These are phyloP conservation scores for Podila epigama DNA, from an alignment of 192 early-diverging fungal species.

Conservation along the genomic window DNA sequence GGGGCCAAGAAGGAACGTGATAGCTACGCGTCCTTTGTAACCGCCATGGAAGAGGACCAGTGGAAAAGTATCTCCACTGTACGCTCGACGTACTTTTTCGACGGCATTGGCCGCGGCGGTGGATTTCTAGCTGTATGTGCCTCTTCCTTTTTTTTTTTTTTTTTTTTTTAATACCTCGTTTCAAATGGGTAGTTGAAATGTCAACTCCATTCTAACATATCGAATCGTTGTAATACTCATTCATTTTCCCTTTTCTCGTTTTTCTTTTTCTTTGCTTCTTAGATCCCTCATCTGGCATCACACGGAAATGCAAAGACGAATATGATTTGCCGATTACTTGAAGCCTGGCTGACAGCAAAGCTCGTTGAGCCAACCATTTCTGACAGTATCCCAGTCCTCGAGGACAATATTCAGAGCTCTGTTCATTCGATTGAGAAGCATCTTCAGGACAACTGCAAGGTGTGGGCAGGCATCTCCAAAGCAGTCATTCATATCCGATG, in stretches of 20 bases:
- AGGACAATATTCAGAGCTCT: slow-evolving; percentile 31
- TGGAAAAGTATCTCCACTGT: slow-evolving; percentile 49
- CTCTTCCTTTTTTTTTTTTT: not conserved
- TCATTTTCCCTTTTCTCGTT: not conserved
- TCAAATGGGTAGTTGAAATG: not conserved
- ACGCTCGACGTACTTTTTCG: slow-evolving; percentile 47
- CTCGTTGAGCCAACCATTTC: slow-evolving; percentile 29
- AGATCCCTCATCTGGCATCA: slow-evolving; percentile 31
- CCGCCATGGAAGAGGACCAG: slow-evolving; percentile 31
- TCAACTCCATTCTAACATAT: not conserved
- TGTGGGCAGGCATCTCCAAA: slow-evolving; percentile 21
- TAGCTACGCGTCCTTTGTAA: slow-evolving; percentile 38
- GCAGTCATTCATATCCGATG: slow-evolving; percentile 29
- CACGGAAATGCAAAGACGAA: slow-evolving; percentile 34
- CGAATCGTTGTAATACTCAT: not conserved
- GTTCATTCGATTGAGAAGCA: slow-evolving; percentile 22
- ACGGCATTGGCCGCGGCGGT: slow-evolving; percentile 47
- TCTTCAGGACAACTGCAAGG: slow-evolving; percentile 9
- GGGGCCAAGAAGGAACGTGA: slow-evolving; percentile 16
- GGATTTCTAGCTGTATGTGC: slow-evolving; percentile 38
- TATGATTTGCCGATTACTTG: slow-evolving; percentile 20
- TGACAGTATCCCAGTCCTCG: slow-evolving; percentile 33
- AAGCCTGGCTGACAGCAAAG: slow-evolving; percentile 30
- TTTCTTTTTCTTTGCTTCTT: not conserved
- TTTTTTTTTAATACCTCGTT: not conserved